Percentiles rank a stretch among this genome's conserved stretches.
Conservation (phyloP, 495 filamentous ascomycete species). For the Xylaria intraflava region DNA sequence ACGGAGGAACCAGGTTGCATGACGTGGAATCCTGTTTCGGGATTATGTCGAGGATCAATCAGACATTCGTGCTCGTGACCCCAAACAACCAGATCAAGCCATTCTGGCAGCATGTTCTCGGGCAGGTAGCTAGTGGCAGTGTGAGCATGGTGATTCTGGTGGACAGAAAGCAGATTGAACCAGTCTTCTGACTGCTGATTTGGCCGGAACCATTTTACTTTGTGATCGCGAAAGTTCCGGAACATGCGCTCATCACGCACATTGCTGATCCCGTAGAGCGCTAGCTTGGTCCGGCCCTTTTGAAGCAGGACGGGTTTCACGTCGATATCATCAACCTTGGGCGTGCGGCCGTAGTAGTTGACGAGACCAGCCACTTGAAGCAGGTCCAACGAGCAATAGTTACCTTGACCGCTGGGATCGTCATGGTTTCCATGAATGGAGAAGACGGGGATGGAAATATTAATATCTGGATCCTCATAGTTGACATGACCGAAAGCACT, state of each 20-base stretch:
- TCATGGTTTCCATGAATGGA: slow-evolving; percentile 99
- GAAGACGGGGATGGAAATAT: slow-evolving; percentile 94
- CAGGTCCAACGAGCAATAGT: slow-evolving; percentile 81
- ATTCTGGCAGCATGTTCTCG: slow-evolving; percentile 89
- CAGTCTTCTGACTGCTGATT: slow-evolving; percentile 78
- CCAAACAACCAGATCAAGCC: slow-evolving; percentile 89
- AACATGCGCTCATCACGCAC: slow-evolving; percentile 92
- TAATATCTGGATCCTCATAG: slow-evolving; percentile 96
- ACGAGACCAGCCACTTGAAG: slow-evolving; percentile 84
- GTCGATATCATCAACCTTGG: slow-evolving; percentile 85
- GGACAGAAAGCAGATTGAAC: slow-evolving; percentile 94
- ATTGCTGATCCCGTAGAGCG: slow-evolving; percentile 93
- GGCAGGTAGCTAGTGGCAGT: slow-evolving; percentile 86
- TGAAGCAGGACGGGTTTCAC: slow-evolving; percentile 88
- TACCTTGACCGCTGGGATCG: slow-evolving; percentile 89
- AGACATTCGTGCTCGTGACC: slow-evolving; percentile 97
- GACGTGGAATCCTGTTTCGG: slow-evolving; percentile 84
- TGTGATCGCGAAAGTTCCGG: slow-evolving; percentile 85
- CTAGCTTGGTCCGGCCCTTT: slow-evolving; percentile 89
- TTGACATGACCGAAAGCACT: slow-evolving; percentile 87
- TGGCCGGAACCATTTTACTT: slow-evolving; percentile 89
- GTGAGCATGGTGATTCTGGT: slow-evolving; percentile 93
- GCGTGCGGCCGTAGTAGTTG: slow-evolving; percentile 92
- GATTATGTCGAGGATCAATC: slow-evolving; percentile 74
- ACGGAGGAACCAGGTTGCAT: slow-evolving; percentile 97